Evolutionary conservation across 2,329 filamentous ascomycete species (phyloP), one percentile per base, ranked within the genome.

Genomic region (Trichoderma sp.): DNA sequence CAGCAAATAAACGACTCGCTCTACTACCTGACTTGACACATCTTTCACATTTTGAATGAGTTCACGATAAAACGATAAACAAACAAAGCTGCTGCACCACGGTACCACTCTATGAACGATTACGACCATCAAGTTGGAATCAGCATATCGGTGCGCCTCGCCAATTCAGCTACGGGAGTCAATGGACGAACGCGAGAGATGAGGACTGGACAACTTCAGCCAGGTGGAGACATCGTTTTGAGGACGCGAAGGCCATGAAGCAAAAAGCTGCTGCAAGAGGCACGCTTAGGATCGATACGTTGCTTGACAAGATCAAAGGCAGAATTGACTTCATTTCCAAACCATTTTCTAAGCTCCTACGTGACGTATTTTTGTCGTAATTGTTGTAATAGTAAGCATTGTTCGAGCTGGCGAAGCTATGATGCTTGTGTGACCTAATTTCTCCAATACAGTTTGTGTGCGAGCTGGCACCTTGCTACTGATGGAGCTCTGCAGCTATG

Each of bases 1-100:
- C 53, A 91, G 89, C 85, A 91, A 91, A 86, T 91, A 91, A 91
- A 89, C 87, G 83, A 82, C 84, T 88, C 86, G 83, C 85, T 83
- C 84, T 84, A 83, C 84, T 84, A 86, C 86, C 88, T 87, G 83
- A 83, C 84, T 84, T 79, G 81, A 84, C 82, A 77, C 82, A 84
- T 84, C 83, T 82, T 77, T 78, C 77, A 81, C 82, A 80, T 81
- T 74, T 78, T 77, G 28, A 28, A 79, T 78, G 80, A 81, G 73
- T 76, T 78, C 76, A 77, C 78, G 76, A 75, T 76, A 74, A 76
- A 75, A 75, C 79, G 73, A 70, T 64, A 66, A 72, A 70, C 66
- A 66, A 72, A 43, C 73, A 73, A 75, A 75, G 76, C 76, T 75
- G 74, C 76, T 39, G 71, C 75, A 66, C 61, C 58, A 56, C 34